Percentiles rank a stretch among this genome's conserved stretches.
Evolutionary conservation across 2,329 filamentous ascomycete genomes (phyloP).

Genomic region (Fusarium virguliforme): DNA sequence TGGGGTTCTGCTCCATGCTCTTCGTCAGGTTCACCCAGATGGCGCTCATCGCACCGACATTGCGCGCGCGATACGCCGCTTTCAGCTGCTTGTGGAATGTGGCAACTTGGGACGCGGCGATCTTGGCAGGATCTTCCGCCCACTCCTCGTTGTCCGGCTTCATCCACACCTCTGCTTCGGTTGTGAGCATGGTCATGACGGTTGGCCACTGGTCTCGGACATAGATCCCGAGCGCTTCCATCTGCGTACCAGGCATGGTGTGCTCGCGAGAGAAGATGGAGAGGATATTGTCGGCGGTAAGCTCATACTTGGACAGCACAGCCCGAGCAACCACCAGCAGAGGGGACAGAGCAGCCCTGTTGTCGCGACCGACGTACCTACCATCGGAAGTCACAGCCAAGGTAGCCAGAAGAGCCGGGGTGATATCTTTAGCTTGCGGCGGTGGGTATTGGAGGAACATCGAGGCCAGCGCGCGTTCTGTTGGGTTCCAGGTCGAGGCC

Average conservation of each 20-base stretch:
- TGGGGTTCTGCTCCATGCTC: conserved; percentile 45
- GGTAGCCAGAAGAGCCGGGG: conserved; percentile 56
- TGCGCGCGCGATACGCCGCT: conserved; percentile 51
- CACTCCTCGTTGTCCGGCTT: conserved; percentile 8
- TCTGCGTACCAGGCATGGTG: conserved; percentile 38
- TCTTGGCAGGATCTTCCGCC: conserved; percentile 17
- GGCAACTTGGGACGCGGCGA: conserved; percentile 24
- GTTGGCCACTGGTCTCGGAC: conserved; percentile 52
- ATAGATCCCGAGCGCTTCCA: conserved; percentile 48
- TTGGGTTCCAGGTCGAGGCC: background rate
- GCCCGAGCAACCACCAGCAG: conserved; percentile 51
- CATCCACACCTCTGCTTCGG: conserved; percentile 46
- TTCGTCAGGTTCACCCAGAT: conserved; percentile 56
- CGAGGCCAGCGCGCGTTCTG: conserved; percentile 48
- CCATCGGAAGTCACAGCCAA: conserved; percentile 53
- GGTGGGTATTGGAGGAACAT: conserved; percentile 54
- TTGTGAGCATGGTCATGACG: conserved; percentile 46
- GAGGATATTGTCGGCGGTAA: conserved; percentile 43
- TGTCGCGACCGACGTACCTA: conserved; percentile 29
- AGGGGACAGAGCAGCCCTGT: conserved; percentile 48
- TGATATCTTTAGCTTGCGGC: conserved; percentile 46
- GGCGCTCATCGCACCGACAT: conserved; percentile 50
- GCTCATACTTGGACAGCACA: conserved; percentile 40
- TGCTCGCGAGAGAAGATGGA: conserved; percentile 37
- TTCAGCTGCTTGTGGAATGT: conserved; percentile 53